Conservation (phyloP, 495 filamentous ascomycete genomes). For the Aeminium ludgeri region DNA sequence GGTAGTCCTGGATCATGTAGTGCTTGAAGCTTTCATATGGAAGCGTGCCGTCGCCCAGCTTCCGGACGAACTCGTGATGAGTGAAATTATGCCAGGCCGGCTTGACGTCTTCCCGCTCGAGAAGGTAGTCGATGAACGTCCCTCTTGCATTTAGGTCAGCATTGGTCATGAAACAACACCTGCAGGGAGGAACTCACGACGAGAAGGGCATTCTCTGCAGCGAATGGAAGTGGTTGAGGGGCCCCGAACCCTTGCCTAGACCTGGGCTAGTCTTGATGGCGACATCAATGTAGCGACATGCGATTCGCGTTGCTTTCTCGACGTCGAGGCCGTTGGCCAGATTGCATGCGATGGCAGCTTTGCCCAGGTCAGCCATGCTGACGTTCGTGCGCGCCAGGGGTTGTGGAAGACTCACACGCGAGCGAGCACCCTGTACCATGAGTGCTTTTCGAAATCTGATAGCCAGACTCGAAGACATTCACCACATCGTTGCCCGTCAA, state of each 20-base stretch:
- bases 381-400: background rate
- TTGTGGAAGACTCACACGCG: conserved; percentile 42
- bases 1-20: conserved; percentile 78
- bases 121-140: conserved; percentile 65
- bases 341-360: conserved; percentile 77
- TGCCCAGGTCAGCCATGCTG: background rate
- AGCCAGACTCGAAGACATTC: conserved; percentile 48
- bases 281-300: conserved; percentile 64
- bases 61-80: conserved; percentile 62
- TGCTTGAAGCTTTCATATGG: conserved; percentile 59
- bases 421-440: conserved; percentile 94
- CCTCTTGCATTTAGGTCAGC: conserved; percentile 36
- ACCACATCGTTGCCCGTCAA: conserved; percentile 42
- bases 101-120: conserved; percentile 58
- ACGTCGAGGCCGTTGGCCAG: conserved; percentile 46
- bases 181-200: conserved; percentile 40
- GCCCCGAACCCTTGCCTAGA: conserved; percentile 67
- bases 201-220: conserved; percentile 61
- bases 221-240: conserved; percentile 90
- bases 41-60: conserved; percentile 58
- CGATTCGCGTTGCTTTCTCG: conserved; percentile 46
- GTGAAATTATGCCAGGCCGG: conserved; percentile 54
- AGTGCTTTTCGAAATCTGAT: conserved; percentile 57
- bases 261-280: conserved; percentile 62
- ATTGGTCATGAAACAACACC: background rate